Percentiles rank a stretch among this genome's conserved stretches.
Conservation (phyloP, 768 basidiomycete species). For the Lentinula sp. region DNA sequence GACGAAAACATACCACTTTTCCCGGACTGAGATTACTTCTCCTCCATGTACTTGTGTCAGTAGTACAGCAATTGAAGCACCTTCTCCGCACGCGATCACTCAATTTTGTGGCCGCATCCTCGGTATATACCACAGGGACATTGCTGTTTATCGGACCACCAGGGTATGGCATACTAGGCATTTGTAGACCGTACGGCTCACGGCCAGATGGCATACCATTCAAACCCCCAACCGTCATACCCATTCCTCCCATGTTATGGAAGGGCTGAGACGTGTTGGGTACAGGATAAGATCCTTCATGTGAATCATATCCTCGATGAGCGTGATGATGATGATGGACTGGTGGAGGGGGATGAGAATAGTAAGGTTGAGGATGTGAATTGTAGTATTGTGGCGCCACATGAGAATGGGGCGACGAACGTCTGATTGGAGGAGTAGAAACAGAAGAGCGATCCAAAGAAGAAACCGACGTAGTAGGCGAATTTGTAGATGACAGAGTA, state of each 20-base stretch:
- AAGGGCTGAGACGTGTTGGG: neutral
- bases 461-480: conserved; percentile 1
- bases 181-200: neutral
- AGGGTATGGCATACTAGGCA: neutral
- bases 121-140: conserved; percentile 41
- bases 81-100: conserved; percentile 70
- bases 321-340: neutral
- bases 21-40: conserved; percentile 73
- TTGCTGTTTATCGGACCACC: neutral
- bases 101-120: conserved; percentile 77
- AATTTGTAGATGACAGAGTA: conserved; percentile 3
- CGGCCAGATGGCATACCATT: conserved; percentile 1
- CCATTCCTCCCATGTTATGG: neutral
- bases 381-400: neutral
- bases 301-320: conserved; percentile 2
- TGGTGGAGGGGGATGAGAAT: conserved; percentile 2
- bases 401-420: conserved; percentile 1
- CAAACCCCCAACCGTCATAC: neutral
- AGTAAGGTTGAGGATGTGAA: conserved; percentile 3
- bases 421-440: conserved; percentile 5
- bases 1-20: conserved; percentile 56
- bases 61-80: conserved; percentile 83
- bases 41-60: conserved; percentile 80
- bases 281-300: neutral
- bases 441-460: conserved; percentile 7